Evolutionary conservation across 495 filamentous ascomycete genomes (phyloP).

Genomic region (Neurospora sp.): DNA sequence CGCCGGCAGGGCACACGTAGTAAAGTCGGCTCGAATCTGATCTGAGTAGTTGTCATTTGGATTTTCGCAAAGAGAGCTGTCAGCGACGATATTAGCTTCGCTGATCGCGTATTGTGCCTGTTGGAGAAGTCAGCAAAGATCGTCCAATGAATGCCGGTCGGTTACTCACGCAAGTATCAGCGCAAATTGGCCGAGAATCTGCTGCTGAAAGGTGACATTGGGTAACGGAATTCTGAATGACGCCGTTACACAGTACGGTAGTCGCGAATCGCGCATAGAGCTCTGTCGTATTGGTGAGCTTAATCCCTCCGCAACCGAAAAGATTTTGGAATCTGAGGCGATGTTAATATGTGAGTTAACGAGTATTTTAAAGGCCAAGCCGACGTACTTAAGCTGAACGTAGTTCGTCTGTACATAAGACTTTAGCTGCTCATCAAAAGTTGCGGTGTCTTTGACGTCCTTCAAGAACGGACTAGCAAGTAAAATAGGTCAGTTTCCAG

Average conservation of each 20-base stretch:
- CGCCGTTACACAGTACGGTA: slow-evolving; percentile 85
- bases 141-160: not conserved
- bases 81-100: slow-evolving; percentile 73
- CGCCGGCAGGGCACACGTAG: slow-evolving; percentile 73
- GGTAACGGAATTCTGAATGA: slow-evolving; percentile 82
- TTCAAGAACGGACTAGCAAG: slow-evolving; percentile 70
- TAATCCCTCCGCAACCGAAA: slow-evolving; percentile 72
- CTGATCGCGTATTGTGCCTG: slow-evolving; percentile 78
- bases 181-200: slow-evolving; percentile 71
- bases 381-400: slow-evolving; percentile 60
- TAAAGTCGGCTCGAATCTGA: slow-evolving; percentile 88
- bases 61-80: slow-evolving; percentile 59
- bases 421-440: slow-evolving; percentile 70
- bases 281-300: slow-evolving; percentile 68
- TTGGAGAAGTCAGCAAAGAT: slow-evolving; percentile 15
- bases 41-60: slow-evolving; percentile 51
- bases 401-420: slow-evolving; percentile 66
- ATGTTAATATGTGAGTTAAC: slow-evolving; percentile 2
- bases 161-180: slow-evolving; percentile 71
- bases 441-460: slow-evolving; percentile 60
- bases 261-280: slow-evolving; percentile 92
- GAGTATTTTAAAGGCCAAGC: not conserved
- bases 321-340: slow-evolving; percentile 54
- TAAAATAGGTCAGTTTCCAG: slow-evolving; percentile 8
- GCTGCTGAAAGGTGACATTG: slow-evolving; percentile 54